Evolutionary conservation across 768 basidiomycete species (phyloP).

Genomic region (Infundibulicybe gibba): DNA sequence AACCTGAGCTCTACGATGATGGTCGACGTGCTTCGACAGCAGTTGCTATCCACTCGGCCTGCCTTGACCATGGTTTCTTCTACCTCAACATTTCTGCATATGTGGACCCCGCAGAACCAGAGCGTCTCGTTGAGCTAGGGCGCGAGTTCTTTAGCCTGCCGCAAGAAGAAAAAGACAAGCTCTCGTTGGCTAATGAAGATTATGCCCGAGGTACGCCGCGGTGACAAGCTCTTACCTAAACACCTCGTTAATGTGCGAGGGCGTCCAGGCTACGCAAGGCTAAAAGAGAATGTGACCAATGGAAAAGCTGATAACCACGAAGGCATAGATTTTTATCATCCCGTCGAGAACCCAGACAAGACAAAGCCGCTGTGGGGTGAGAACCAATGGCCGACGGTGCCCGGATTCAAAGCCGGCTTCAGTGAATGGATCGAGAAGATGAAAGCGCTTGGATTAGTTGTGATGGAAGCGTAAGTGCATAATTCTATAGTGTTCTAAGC

Average conservation of each 20-base stretch:
- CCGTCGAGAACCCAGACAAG: constrained; percentile 67
- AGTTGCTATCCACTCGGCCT: constrained; percentile 66
- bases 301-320: constrained; percentile 86
- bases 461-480: constrained; percentile 83
- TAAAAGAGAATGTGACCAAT: constrained; percentile 85
- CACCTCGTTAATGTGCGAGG: background rate
- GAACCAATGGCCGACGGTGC: constrained; percentile 78
- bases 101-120: constrained; percentile 53
- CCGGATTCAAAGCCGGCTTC: constrained; percentile 60
- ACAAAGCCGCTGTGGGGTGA: constrained; percentile 73
- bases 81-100: constrained; percentile 72
- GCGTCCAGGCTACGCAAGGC: constrained; percentile 64
- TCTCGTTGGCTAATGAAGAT: constrained; percentile 69
- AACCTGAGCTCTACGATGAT: constrained; percentile 22
- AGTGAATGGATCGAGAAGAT: constrained; percentile 82
- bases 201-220: constrained; percentile 60
- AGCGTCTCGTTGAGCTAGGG: constrained; percentile 61
- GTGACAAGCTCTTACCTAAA: background rate
- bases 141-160: constrained; percentile 71
- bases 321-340: constrained; percentile 78
- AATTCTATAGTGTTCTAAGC: no score
- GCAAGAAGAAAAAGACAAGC: constrained; percentile 73
- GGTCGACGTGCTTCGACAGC: constrained; percentile 43
- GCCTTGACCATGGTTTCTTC: constrained; percentile 84
- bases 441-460: constrained; percentile 72